A percentile compares a stretch with the other conserved stretches of the same genome.
Evolutionary conservation across 2,329 filamentous ascomycete genomes (phyloP).

Genomic region (Trichophyton schoenleinii): DNA sequence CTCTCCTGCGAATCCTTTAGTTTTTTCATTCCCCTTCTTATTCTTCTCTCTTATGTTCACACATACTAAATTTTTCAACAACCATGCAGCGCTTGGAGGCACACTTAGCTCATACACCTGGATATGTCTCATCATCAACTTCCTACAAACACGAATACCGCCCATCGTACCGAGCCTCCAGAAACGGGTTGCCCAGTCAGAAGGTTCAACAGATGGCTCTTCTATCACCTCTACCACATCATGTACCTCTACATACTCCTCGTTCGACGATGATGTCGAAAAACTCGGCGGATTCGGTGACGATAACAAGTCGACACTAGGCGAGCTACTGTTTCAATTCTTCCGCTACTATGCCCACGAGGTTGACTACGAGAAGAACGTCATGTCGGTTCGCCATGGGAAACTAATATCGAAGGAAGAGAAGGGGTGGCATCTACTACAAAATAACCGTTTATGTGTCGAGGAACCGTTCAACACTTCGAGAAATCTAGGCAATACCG

Average conservation of each 20-base stretch:
- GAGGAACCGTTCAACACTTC: slow-evolving; percentile 90
- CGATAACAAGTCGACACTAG: slow-evolving; percentile 69
- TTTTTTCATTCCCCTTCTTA: neutral
- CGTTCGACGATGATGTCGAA: slow-evolving; percentile 77
- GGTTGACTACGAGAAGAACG: slow-evolving; percentile 73
- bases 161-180: slow-evolving; percentile 80
- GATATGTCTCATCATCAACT: slow-evolving; percentile 97
- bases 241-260: slow-evolving; percentile 17
- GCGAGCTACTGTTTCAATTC: slow-evolving; percentile 84
- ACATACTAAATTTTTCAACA: neutral
- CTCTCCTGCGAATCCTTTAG: neutral
- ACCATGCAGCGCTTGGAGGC: slow-evolving; percentile 61
- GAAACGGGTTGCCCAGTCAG: slow-evolving; percentile 41
- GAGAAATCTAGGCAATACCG: slow-evolving; percentile 89
- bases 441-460: slow-evolving; percentile 79
- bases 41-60: neutral
- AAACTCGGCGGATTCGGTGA: slow-evolving; percentile 61
- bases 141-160: slow-evolving; percentile 74
- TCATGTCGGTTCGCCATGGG: slow-evolving; percentile 74
- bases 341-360: slow-evolving; percentile 92
- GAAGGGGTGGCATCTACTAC: slow-evolving; percentile 72
- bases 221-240: slow-evolving; percentile 28
- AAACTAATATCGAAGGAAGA: slow-evolving; percentile 65
- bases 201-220: slow-evolving; percentile 51
- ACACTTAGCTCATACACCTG: slow-evolving; percentile 97